These are phyloP conservation scores for Russula earlei DNA, from an alignment of 768 basidiomycete genomes.

Conservation along the genomic window DNA sequence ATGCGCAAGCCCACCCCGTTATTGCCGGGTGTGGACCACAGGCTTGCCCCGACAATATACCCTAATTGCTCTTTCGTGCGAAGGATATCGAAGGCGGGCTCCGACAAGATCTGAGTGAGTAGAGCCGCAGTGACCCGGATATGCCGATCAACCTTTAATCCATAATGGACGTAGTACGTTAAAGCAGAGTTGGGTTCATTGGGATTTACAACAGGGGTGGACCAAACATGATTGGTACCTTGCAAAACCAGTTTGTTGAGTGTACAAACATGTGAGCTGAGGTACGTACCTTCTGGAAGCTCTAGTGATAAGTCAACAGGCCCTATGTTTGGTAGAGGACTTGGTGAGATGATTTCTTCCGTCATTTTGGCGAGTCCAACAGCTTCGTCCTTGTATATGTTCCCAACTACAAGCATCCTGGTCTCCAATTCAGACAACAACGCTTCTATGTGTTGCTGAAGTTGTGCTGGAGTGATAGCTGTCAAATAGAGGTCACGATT, in stretches of 20 bases:
- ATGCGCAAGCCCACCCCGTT: slow-evolving; percentile 72
- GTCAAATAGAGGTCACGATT: neutral
- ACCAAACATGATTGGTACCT: slow-evolving; percentile 68
- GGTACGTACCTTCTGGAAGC: slow-evolving; percentile 51
- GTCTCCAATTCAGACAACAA: slow-evolving; percentile 59
- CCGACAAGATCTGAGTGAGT: slow-evolving; percentile 76
- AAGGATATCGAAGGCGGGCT: slow-evolving; percentile 85
- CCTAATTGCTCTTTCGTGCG: slow-evolving; percentile 95
- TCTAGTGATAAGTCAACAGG: slow-evolving; percentile 46
- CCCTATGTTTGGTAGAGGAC: slow-evolving; percentile 46
- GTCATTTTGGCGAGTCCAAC: slow-evolving; percentile 58
- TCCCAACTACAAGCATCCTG: slow-evolving; percentile 72
- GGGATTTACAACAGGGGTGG: slow-evolving; percentile 61
- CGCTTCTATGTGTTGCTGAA: slow-evolving; percentile 49
- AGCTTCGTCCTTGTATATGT: slow-evolving; percentile 79
- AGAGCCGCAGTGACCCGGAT: slow-evolving; percentile 61
- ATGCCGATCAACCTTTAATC: slow-evolving; percentile 51
- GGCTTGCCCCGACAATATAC: slow-evolving; percentile 68
- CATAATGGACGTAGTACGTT: slow-evolving; percentile 79
- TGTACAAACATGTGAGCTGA: neutral
- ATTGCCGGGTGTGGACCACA: slow-evolving; percentile 50
- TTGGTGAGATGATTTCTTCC: slow-evolving; percentile 53
- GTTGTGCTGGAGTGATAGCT: slow-evolving; percentile 67
- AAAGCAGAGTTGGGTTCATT: slow-evolving; percentile 82
- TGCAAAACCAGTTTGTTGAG: neutral